Evolutionary conservation across 1,284 basidiomycete genomes (phyloP), one percentile per base, ranked within the genome.

Genomic region (Stereum hirsutum): DNA sequence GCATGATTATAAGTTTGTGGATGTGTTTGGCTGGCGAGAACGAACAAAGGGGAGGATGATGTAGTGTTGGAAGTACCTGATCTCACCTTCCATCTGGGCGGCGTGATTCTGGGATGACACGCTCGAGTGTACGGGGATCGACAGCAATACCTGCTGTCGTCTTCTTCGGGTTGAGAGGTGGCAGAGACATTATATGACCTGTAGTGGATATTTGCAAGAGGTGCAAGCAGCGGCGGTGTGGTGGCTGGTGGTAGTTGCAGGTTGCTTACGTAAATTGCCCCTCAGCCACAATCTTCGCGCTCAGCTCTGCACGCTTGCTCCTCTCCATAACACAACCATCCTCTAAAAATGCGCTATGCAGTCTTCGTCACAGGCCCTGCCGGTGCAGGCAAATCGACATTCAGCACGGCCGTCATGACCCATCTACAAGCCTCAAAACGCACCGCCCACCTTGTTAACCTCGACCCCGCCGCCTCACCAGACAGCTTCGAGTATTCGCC

Each of bases 331-430:
- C n/a, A n/a, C n/a, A n/a, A n/a, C n/a, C n/a, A n/a, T n/a, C n/a
- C n/a, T n/a, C n/a, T n/a, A 38, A 24, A 27, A 28, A 94, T 95
- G 90, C 82, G 90, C 47, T 94, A 95, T 71, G 90, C 90, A 6
- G 85, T 93, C 23, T 75, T 95, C 34, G 74, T 86, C 40, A 85
- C 86, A 44, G 92, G 92, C 26, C 95, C 96, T 40, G 96, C 96
- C 1, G 96, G 96, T 32, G 92, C 95, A 6, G 96, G 96, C 48
- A 99, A 99, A 69, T 93, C 93, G 0, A 99, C 96, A 0, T 96
- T 99, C 59, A 89, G 89, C 57, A 72, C 77, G 3, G 80, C 92
- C 0, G 79, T 99, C 54, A 77, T 99, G 48, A 93, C 90, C 2
- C 95, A 99, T 66, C 81, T 98, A 5, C 81, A 79, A 48, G 77